Evolutionary conservation across 2,329 filamentous ascomycete species (phyloP), one percentile per base, ranked within the genome.

Genomic region (Sarocladiaceae sp.): DNA sequence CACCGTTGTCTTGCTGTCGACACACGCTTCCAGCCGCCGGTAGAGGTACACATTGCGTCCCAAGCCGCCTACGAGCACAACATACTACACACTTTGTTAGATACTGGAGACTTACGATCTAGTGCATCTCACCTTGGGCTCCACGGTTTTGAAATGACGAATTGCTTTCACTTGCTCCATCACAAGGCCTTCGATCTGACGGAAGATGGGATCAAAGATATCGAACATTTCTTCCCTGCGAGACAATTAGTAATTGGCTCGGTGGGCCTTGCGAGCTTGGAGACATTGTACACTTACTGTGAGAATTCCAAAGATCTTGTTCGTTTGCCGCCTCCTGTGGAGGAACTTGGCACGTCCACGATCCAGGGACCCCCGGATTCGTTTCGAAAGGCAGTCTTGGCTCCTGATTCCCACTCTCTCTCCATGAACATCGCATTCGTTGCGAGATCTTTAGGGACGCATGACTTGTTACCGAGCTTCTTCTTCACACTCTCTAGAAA

Each of bases 1-100:
- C 1, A 74, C 49, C 0, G 58, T 59, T 1, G 51, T 55, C 7
- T 6, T 33, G 0, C 61, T 22, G 0, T 3, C 3, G 0, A 28
- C 17, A n/a, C 7, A 8, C 2, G 40, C 20, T 0, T 54, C 52
- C 0, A 74, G 48, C 0, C 52, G 51, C 2, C 54, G 37, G 11
- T 54, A 57, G 0, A 74, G 52, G 4, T 66, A 70, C 0, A 46
- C 28, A 13, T 60, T 66, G 2, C 64, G 56, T 0, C 72, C 71
- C 4, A 74, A 68, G 0, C 71, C 72, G 0, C 72, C 71, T 0
- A 68, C 70, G 0, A 74, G 60, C 1, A 72, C 59, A 4, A 74
- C 50, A 22, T 65, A 67, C 71, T 73, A 13, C 1, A 13, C 28
- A 11, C n/a, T 33, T 29, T 13, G 18, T 50, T 17, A 53, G 25